Percentiles rank a stretch among this genome's conserved stretches.
Evolutionary conservation across 2,329 filamentous ascomycete genomes (phyloP).

Genomic region (Tolypocladium album): DNA sequence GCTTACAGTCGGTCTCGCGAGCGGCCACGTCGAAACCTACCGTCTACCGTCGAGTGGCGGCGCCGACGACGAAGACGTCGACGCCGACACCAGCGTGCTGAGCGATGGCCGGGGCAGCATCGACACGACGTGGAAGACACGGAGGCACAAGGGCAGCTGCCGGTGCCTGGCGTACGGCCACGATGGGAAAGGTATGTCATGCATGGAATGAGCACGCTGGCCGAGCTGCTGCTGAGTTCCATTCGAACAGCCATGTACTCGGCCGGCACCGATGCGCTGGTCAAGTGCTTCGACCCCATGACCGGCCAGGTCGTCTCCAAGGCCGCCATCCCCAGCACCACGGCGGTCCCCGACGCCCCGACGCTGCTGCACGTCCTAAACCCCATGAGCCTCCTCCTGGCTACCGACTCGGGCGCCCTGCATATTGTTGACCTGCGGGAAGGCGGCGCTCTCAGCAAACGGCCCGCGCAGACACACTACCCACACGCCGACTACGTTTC

Average conservation of each 20-base stretch:
- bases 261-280: conserved; percentile 47
- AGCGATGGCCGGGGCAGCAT: conserved; percentile 63
- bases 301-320: conserved; percentile 70
- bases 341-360: conserved; percentile 55
- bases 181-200: conserved; percentile 53
- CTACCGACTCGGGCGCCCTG: conserved; percentile 80
- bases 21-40: conserved; percentile 78
- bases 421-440: conserved; percentile 80
- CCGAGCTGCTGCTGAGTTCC: background rate
- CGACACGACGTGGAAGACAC: conserved; percentile 75
- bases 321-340: conserved; percentile 57
- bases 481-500: conserved; percentile 93
- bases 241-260: conserved; percentile 43
- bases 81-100: conserved; percentile 36
- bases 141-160: conserved; percentile 89
- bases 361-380: conserved; percentile 75
- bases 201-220: too few relatives aligned
- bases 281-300: conserved; percentile 46
- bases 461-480: conserved; percentile 68
- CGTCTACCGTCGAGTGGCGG: conserved; percentile 50
- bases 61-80: conserved; percentile 40
- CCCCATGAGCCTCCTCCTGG: conserved; percentile 78
- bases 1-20: conserved; percentile 74
- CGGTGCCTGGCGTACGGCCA: conserved; percentile 66
- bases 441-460: conserved; percentile 40